Percentiles rank a stretch among this genome's conserved stretches.
phyloP scores from a whole-genome alignment of 805 yeast species.

The Saccharomycopsis schoenii region DNA sequence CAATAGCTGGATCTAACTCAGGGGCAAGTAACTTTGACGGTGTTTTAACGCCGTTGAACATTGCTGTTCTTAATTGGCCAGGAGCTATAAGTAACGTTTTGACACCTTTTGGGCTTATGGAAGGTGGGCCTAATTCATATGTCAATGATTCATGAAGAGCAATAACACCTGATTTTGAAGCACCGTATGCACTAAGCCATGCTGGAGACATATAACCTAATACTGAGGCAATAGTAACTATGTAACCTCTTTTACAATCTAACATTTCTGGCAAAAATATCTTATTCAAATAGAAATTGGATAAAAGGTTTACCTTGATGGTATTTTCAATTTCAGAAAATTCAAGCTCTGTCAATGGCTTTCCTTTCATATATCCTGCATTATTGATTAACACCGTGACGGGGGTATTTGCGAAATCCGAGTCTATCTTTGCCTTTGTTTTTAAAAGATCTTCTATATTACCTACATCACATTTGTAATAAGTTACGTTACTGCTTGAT shows the following conservation, averaged over 20 bases:
- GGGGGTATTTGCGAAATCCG: slow-evolving; percentile 38
- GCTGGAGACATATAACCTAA: slow-evolving; percentile 84
- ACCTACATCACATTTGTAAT: slow-evolving; percentile 65
- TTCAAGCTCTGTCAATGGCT: slow-evolving; percentile 42
- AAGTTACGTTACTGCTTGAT: slow-evolving; percentile 28
- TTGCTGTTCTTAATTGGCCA: slow-evolving; percentile 69
- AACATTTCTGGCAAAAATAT: slow-evolving; percentile 70
- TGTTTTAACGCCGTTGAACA: slow-evolving; percentile 67
- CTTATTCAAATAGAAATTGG: slow-evolving; percentile 62
- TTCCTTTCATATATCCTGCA: slow-evolving; percentile 67
- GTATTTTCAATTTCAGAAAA: slow-evolving; percentile 52
- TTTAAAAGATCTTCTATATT: slow-evolving; percentile 34
- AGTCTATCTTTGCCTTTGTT: slow-evolving; percentile 32
- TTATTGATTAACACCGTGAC: slow-evolving; percentile 72
- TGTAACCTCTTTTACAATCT: slow-evolving; percentile 49
- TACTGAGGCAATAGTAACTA: slow-evolving; percentile 76
- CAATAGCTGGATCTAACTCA: slow-evolving; percentile 55
- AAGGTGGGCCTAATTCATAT: slow-evolving; percentile 53
- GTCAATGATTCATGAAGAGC: slow-evolving; percentile 77
- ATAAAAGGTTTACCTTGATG: slow-evolving; percentile 56
- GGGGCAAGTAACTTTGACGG: slow-evolving; percentile 79
- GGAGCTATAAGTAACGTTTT: slow-evolving; percentile 74
- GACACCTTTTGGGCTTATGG: slow-evolving; percentile 35
- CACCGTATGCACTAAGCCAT: slow-evolving; percentile 69
- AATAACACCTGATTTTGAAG: slow-evolving; percentile 78